These are phyloP conservation scores for Penicillium sp. DNA, from an alignment of 2,329 filamentous ascomycete genomes.

Conservation along the genomic window DNA sequence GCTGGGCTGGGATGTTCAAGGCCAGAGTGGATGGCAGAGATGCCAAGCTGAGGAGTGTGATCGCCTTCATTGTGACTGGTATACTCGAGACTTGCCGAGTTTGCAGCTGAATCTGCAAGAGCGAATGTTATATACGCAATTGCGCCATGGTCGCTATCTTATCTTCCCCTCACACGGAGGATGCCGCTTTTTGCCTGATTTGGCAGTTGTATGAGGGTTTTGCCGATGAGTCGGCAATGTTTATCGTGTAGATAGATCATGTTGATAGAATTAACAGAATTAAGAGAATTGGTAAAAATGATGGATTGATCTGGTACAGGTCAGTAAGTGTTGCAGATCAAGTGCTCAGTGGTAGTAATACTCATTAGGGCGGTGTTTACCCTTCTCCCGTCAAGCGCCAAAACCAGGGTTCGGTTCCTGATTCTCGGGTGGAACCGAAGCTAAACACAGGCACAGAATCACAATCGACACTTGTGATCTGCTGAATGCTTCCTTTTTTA, in stretches of 20 bases:
- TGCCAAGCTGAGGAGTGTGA: constrained; percentile 17
- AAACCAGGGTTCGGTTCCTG: no score
- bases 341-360: no score
- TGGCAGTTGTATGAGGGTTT: constrained; percentile 5
- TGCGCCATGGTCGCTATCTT: constrained; percentile 13
- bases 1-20: constrained; percentile 27
- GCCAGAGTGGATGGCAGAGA: constrained; percentile 20
- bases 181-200: constrained; percentile 18
- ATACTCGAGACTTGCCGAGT: background rate
- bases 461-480: no score
- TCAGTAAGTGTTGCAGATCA: background rate
- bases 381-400: no score
- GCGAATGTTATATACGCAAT: background rate
- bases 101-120: background rate
- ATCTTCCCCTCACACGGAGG: constrained; percentile 22
- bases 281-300: no score
- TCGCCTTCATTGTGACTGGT: constrained; percentile 15
- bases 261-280: background rate
- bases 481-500: background rate
- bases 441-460: no score
- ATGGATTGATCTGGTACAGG: background rate
- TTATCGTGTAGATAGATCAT: background rate
- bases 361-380: no score
- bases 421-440: no score
- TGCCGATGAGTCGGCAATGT: constrained; percentile 19